A percentile compares a stretch with the other conserved stretches of the same genome.
Evolutionary conservation across 805 yeast species (phyloP).

Genomic region (Suhomyces pyralidae): DNA sequence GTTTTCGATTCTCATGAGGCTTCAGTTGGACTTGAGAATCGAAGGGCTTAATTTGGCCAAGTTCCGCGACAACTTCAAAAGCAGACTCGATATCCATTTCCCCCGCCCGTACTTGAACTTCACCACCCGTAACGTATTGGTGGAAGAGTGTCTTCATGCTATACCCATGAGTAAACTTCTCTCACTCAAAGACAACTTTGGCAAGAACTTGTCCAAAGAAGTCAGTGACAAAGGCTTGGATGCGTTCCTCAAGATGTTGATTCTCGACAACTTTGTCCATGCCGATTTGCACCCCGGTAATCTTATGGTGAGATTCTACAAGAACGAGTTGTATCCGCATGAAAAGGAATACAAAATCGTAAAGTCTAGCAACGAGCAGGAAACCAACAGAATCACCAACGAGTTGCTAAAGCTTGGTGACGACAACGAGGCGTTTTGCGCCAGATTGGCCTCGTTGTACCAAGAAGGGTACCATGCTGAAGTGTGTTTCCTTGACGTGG

Average conservation of each 20-base stretch:
- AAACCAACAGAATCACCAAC: conserved; percentile 44
- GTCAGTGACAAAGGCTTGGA: conserved; percentile 82
- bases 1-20: conserved; percentile 77
- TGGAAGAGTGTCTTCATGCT: conserved; percentile 84
- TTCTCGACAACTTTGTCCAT: conserved; percentile 90
- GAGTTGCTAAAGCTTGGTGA: conserved; percentile 35
- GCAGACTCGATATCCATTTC: conserved; percentile 61
- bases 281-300: conserved; percentile 98
- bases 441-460: conserved; percentile 44
- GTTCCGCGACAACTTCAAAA: conserved; percentile 67
- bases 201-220: conserved; percentile 58
- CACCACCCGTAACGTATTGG: conserved; percentile 68
- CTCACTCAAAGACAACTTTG: conserved; percentile 41
- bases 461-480: conserved; percentile 73
- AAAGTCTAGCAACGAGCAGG: conserved; percentile 43
- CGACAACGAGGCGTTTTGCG: conserved; percentile 43
- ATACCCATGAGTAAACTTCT: conserved; percentile 75
- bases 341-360: conserved; percentile 41
- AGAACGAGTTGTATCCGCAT: conserved; percentile 43
- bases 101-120: conserved; percentile 70
- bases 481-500: conserved; percentile 88
- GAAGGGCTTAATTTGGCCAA: conserved; percentile 78
- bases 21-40: conserved; percentile 85
- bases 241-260: conserved; percentile 88
- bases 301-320: conserved; percentile 71